These are phyloP conservation scores for Cladophialophora immunda DNA, from an alignment of 2,329 filamentous ascomycete species.

Conservation along the genomic window DNA sequence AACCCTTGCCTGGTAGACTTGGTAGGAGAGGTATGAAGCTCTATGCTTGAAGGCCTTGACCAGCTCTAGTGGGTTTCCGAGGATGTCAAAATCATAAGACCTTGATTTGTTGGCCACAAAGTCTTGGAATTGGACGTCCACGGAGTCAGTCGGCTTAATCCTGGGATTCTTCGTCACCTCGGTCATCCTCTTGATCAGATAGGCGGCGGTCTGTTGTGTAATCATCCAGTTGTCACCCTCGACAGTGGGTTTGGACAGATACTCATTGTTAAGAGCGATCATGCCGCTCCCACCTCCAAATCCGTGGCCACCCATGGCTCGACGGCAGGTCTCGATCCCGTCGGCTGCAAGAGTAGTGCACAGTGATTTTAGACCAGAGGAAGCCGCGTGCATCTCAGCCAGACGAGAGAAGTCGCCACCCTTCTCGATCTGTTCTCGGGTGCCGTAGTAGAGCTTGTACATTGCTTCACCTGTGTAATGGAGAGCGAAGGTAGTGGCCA, in stretches of 20 bases:
- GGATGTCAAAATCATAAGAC: slow-evolving; percentile 39
- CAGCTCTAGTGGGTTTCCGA: slow-evolving; percentile 50
- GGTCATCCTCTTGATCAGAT: slow-evolving; percentile 63
- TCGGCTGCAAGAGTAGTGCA: slow-evolving; percentile 63
- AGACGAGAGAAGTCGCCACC: slow-evolving; percentile 60
- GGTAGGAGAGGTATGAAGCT: slow-evolving; percentile 50
- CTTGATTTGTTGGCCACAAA: slow-evolving; percentile 46
- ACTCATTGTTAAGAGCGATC: slow-evolving; percentile 61
- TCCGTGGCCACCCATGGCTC: slow-evolving; percentile 64
- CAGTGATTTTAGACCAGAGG: slow-evolving; percentile 62
- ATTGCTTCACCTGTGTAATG: slow-evolving; percentile 56
- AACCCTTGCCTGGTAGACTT: slow-evolving; percentile 55
- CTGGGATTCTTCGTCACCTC: slow-evolving; percentile 49
- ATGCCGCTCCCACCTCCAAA: slow-evolving; percentile 63
- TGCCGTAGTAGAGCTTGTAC: slow-evolving; percentile 58
- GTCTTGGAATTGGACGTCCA: slow-evolving; percentile 52
- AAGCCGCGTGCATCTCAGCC: slow-evolving; percentile 63
- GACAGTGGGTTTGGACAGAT: slow-evolving; percentile 62
- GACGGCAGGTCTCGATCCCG: slow-evolving; percentile 63
- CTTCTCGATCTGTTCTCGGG: slow-evolving; percentile 56
- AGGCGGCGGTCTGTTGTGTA: slow-evolving; percentile 61
- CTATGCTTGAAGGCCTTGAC: slow-evolving; percentile 57
- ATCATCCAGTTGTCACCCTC: slow-evolving; percentile 68
- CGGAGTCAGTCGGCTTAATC: slow-evolving; percentile 47
- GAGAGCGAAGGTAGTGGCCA: slow-evolving; percentile 63